phyloP scores from a whole-genome alignment of 352 stramenopile species.

The Pythium volutum region DNA sequence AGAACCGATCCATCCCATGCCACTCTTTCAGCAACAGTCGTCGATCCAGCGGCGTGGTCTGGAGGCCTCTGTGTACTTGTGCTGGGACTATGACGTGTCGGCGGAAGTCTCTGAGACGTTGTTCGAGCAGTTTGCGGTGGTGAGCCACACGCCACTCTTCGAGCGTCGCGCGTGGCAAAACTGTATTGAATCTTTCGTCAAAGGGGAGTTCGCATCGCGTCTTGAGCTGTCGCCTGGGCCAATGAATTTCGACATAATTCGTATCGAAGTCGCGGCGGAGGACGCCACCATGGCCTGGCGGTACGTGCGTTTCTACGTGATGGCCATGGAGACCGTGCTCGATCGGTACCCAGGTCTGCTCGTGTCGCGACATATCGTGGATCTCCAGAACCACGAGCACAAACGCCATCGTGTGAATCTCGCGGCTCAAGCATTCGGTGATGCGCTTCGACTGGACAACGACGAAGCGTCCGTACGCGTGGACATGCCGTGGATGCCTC shows the following conservation, averaged over 20 bases:
- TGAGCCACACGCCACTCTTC: slow-evolving; percentile 20
- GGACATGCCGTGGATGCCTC: slow-evolving; percentile 6
- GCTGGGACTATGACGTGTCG: slow-evolving; percentile 28
- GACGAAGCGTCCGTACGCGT: neutral
- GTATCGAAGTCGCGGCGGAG: slow-evolving; percentile 16
- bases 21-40: neutral
- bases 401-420: neutral
- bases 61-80: slow-evolving; percentile 11
- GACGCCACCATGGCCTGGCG: neutral
- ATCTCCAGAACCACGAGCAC: neutral
- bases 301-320: slow-evolving; percentile 16
- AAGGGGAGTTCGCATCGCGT: slow-evolving; percentile 13
- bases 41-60: neutral
- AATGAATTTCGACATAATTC: slow-evolving; percentile 12
- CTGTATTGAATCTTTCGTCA: slow-evolving; percentile 16
- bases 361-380: slow-evolving; percentile 12
- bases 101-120: slow-evolving; percentile 24
- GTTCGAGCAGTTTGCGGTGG: slow-evolving; percentile 29
- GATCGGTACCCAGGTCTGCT: slow-evolving; percentile 17
- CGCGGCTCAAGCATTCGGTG: neutral
- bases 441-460: neutral
- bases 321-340: slow-evolving; percentile 24
- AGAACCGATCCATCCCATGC: neutral
- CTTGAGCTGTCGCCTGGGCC: neutral
- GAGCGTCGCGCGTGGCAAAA: neutral